A percentile compares a stretch with the other conserved stretches of the same genome.
phyloP scores from a whole-genome alignment of 129 eudicot species.

The Oenanthe sinensis region DNA sequence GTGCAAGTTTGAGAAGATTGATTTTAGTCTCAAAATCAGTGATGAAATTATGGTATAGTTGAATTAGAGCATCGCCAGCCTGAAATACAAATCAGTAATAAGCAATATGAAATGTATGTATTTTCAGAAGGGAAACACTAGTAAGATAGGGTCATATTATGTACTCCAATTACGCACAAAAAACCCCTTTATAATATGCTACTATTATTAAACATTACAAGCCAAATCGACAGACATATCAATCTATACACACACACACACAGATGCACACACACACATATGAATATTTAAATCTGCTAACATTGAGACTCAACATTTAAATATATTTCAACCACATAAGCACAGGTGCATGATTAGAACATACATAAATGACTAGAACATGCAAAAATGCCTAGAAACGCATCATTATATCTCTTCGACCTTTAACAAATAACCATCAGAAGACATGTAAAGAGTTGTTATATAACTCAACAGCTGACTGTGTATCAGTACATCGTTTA shows the following conservation, averaged over 20 bases:
- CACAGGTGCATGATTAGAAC: neutral
- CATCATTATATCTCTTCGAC: neutral
- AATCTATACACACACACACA: too few species aligned
- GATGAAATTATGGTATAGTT: slow-evolving; percentile 79
- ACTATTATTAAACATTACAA: neutral
- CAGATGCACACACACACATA: neutral
- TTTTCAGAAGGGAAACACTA: slow-evolving; percentile 5
- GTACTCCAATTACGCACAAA: neutral
- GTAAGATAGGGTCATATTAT: neutral
- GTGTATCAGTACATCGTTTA: neutral
- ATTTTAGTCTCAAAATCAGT: slow-evolving; percentile 93
- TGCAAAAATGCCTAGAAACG: neutral
- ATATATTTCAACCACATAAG: neutral
- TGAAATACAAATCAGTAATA: slow-evolving; percentile 22
- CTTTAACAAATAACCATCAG: neutral
- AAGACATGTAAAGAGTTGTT: neutral
- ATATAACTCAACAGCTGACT: neutral
- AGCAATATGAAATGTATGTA: neutral
- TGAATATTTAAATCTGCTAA: neutral
- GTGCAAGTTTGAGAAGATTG: slow-evolving; percentile 94
- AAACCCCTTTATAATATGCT: neutral
- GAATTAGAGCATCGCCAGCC: slow-evolving; percentile 95
- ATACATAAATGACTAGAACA: neutral
- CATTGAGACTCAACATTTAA: neutral
- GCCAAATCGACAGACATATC: neutral